phyloP scores from a whole-genome alignment of 2,329 filamentous ascomycete species.

The Raffaelea albimanens region DNA sequence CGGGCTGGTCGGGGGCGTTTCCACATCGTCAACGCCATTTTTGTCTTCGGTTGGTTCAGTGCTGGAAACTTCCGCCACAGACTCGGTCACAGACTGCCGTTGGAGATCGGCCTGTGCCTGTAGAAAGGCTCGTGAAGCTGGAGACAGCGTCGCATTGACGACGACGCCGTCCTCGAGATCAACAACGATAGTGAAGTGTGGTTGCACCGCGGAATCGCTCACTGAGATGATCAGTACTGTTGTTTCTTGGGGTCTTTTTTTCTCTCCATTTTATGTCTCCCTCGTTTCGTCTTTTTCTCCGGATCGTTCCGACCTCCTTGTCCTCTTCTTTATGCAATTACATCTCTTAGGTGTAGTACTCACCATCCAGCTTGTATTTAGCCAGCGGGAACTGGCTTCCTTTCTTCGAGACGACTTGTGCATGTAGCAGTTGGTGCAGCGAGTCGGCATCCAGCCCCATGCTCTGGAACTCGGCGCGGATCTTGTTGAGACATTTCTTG shows the following conservation, averaged over 20 bases:
- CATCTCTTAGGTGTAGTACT: no score
- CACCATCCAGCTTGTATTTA: slow-evolving; percentile 48
- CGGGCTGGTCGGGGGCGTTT: no score
- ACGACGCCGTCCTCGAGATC: slow-evolving; percentile 57
- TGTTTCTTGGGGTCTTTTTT: no score
- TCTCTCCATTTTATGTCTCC: no score
- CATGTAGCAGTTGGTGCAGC: slow-evolving; percentile 53
- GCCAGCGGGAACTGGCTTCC: slow-evolving; percentile 18
- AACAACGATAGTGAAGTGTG: slow-evolving; percentile 61
- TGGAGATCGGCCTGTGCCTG: slow-evolving; percentile 40
- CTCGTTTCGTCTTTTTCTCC: no score
- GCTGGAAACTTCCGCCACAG: no score
- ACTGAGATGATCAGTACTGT: no score
- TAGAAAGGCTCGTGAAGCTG: slow-evolving; percentile 54
- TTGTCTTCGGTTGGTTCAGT: neutral
- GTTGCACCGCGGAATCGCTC: slow-evolving; percentile 36
- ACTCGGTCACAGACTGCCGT: slow-evolving; percentile 1
- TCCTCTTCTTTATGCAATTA: no score
- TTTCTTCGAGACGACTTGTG: slow-evolving; percentile 29
- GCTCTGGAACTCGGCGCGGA: slow-evolving; percentile 59
- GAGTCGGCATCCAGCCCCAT: slow-evolving; percentile 66
- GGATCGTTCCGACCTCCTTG: no score
- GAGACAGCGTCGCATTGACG: slow-evolving; percentile 58
- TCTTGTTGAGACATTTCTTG: slow-evolving; percentile 81
- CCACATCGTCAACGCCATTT: no score